Conservation (phyloP, 1,284 basidiomycete genomes). For the Ganoderma lucidum region DNA sequence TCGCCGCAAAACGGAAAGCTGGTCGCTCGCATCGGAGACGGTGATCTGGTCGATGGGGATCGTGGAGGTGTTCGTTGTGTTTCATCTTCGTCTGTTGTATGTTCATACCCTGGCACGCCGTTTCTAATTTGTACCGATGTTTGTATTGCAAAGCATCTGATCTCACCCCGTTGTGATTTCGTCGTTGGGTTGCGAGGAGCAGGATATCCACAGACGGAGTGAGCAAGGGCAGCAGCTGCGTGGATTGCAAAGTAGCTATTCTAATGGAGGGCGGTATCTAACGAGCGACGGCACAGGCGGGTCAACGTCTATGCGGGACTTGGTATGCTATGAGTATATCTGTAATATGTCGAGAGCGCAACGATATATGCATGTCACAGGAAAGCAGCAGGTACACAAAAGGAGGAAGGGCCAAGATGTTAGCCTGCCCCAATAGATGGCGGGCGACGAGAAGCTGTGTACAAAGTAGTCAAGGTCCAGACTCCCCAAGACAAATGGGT, state of each 20-base stretch:
- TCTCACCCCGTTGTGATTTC: too few species aligned
- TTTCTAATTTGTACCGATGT: not conserved
- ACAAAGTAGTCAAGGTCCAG: not conserved
- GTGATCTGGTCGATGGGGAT: constrained; percentile 43
- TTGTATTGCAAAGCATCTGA: not conserved
- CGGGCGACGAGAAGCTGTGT: not conserved
- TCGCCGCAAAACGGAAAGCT: constrained; percentile 66
- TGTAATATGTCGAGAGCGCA: not conserved
- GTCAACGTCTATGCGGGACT: constrained; percentile 19
- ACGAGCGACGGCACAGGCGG: constrained; percentile 21
- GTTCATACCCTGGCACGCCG: not conserved
- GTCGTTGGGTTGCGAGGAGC: not conserved
- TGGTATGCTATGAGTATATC: constrained; percentile 10
- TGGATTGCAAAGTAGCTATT: constrained; percentile 22
- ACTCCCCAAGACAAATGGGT: not conserved
- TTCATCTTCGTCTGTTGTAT: not conserved
- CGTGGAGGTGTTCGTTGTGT: not conserved
- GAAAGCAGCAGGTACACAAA: constrained; percentile 6
- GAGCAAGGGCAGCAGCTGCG: constrained; percentile 25
- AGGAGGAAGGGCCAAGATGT: constrained; percentile 1
- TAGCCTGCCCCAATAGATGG: not conserved
- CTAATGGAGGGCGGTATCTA: constrained; percentile 13
- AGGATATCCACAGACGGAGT: not conserved
- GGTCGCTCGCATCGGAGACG: constrained; percentile 76
- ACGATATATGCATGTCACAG: constrained; percentile 4